phyloP scores from a whole-genome alignment of 208 protist species.

The Porcisia hertigi region DNA sequence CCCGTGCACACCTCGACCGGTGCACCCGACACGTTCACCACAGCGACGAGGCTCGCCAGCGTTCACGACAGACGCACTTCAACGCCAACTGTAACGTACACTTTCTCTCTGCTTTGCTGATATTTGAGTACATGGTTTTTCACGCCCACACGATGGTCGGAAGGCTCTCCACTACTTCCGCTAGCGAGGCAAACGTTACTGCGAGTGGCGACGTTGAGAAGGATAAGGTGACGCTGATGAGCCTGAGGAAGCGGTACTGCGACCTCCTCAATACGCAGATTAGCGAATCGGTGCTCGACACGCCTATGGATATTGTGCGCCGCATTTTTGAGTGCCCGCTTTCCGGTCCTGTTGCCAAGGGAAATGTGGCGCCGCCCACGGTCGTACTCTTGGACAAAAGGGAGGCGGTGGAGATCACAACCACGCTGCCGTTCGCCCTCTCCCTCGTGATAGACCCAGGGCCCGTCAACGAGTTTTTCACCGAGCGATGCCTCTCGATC shows the following conservation, averaged over 20 bases:
- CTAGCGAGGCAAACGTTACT: not conserved
- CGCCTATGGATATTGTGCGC: constrained; percentile 44
- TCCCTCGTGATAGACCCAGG: constrained; percentile 78
- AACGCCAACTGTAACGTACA: constrained; percentile 60
- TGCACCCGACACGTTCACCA: constrained; percentile 1
- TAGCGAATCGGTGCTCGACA: constrained; percentile 7
- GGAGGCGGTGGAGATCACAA: constrained; percentile 80
- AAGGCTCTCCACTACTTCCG: not conserved
- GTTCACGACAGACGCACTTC: constrained; percentile 36
- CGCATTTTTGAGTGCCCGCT: constrained; percentile 30
- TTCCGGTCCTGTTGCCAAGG: not conserved
- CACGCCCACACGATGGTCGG: constrained; percentile 20
- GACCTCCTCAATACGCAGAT: constrained; percentile 33
- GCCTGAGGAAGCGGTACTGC: constrained; percentile 45
- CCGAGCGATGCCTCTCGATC: constrained; percentile 54
- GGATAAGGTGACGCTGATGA: not conserved
- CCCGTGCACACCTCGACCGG: constrained; percentile 4
- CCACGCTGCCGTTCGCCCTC: constrained; percentile 83
- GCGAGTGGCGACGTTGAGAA: not conserved
- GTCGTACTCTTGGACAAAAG: constrained; percentile 31
- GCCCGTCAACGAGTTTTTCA: constrained; percentile 81
- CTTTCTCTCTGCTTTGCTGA: constrained; percentile 61
- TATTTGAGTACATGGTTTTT: constrained; percentile 70
- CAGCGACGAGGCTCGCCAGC: constrained; percentile 9
- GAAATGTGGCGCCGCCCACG: not conserved